A percentile compares a stretch with the other conserved stretches of the same genome.
These are phyloP conservation scores for Pseudocercospora macadamiae DNA, from an alignment of 2,329 filamentous ascomycete genomes.

Conservation along the genomic window DNA sequence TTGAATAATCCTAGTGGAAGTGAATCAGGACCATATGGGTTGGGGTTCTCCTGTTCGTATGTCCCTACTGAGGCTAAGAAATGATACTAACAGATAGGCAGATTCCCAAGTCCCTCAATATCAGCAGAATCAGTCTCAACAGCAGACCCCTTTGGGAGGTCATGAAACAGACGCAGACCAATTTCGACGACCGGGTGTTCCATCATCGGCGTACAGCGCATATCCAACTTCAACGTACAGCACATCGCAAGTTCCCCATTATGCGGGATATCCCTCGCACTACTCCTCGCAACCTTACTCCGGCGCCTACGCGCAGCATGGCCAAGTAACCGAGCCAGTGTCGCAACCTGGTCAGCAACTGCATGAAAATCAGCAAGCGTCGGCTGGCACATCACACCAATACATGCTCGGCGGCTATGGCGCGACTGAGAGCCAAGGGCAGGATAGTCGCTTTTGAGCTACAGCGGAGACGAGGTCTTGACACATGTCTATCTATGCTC, in stretches of 20 bases:
- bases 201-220: slow-evolving; percentile 8
- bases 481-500: no score
- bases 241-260: slow-evolving; percentile 32
- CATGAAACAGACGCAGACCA: slow-evolving; percentile 21
- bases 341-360: slow-evolving; percentile 11
- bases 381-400: slow-evolving; percentile 13
- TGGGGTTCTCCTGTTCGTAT: slow-evolving; percentile 40
- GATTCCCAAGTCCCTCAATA: slow-evolving; percentile 28
- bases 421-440: background rate
- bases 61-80: slow-evolving; percentile 3
- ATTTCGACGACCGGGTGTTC: slow-evolving; percentile 20
- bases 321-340: slow-evolving; percentile 21
- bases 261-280: slow-evolving; percentile 24
- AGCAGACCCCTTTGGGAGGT: slow-evolving; percentile 14
- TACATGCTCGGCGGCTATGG: slow-evolving; percentile 10
- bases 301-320: slow-evolving; percentile 17
- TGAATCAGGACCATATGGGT: slow-evolving; percentile 32
- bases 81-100: background rate
- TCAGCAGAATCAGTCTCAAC: slow-evolving; percentile 18
- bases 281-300: slow-evolving; percentile 25
- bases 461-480: no score
- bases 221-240: slow-evolving; percentile 32
- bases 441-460: background rate
- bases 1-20: slow-evolving; percentile 23
- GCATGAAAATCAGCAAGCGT: slow-evolving; percentile 10